Evolutionary conservation across 139 green algal species (phyloP).

Genomic region (Pedinophyceae sp.): DNA sequence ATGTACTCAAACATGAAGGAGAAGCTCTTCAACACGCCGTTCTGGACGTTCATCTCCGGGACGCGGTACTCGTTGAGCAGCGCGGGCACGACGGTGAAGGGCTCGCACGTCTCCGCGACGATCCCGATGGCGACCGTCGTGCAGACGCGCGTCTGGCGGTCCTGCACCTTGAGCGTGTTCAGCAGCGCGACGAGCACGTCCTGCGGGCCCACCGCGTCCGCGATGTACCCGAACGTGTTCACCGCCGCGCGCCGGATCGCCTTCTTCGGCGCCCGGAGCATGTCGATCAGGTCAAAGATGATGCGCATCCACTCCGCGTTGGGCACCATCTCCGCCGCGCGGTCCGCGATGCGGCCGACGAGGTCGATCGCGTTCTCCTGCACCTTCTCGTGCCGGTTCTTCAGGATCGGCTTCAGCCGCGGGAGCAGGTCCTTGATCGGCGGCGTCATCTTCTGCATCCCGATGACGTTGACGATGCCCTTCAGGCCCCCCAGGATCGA

Average conservation of each 20-base stretch:
- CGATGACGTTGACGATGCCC: conserved; percentile 89
- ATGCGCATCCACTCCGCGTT: conserved; percentile 99
- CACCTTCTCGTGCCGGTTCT: conserved; percentile 82
- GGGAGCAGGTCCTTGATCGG: conserved; percentile 99
- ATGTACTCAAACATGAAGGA: conserved; percentile 99
- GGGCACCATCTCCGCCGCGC: conserved; percentile 82
- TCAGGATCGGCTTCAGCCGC: conserved; percentile 92
- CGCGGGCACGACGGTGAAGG: conserved; percentile 97
- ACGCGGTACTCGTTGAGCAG: conserved; percentile 98
- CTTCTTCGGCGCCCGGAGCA: conserved; percentile 92
- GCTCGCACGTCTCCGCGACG: conserved; percentile 93
- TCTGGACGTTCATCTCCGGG: conserved; percentile 97
- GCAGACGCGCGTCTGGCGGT: conserved; percentile 96
- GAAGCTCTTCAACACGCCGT: conserved; percentile 82
- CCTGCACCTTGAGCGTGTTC: conserved; percentile 99
- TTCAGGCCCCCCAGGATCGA: conserved; percentile 93
- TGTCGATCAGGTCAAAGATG: conserved; percentile 99
- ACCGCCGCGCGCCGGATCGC: conserved; percentile 86
- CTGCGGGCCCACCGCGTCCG: conserved; percentile 90
- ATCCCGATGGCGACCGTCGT: conserved; percentile 98
- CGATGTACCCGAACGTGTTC: conserved; percentile 99
- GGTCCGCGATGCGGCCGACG: conserved; percentile 92
- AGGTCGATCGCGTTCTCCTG: conserved; percentile 97
- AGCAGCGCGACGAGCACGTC: conserved; percentile 97
- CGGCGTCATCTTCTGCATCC: conserved; percentile 96